A percentile compares a stretch with the other conserved stretches of the same genome.
Conservation (phyloP, 352 stramenopile genomes). For the Globisporangium splendens region DNA sequence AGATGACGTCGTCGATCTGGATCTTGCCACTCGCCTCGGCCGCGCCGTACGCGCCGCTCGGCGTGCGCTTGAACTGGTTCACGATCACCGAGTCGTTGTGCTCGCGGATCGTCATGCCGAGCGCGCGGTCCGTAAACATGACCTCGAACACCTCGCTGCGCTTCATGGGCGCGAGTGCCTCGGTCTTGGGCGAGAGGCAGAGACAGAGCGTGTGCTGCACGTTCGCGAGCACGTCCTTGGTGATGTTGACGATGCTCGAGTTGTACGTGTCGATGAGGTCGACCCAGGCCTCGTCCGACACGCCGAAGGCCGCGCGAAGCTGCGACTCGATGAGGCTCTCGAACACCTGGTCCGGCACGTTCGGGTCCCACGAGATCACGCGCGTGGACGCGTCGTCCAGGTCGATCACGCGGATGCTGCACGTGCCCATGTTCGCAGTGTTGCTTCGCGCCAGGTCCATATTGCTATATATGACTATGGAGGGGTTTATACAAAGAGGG, state of each 20-base stretch:
- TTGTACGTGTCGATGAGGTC: slow-evolving; percentile 83
- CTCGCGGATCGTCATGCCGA: slow-evolving; percentile 84
- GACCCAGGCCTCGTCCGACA: slow-evolving; percentile 84
- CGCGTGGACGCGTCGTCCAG: slow-evolving; percentile 78
- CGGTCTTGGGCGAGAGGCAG: slow-evolving; percentile 80
- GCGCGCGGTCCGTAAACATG: slow-evolving; percentile 55
- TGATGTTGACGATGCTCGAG: slow-evolving; percentile 80
- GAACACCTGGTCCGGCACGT: slow-evolving; percentile 80
- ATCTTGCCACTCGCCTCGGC: slow-evolving; percentile 58
- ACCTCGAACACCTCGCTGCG: slow-evolving; percentile 78
- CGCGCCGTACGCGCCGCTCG: slow-evolving; percentile 45
- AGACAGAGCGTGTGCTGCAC: slow-evolving; percentile 64
- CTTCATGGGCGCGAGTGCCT: slow-evolving; percentile 80
- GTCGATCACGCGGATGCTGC: slow-evolving; percentile 80
- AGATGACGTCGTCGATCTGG: slow-evolving; percentile 75
- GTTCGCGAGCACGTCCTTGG: slow-evolving; percentile 60
- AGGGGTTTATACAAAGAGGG: background rate
- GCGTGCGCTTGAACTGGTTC: slow-evolving; percentile 74
- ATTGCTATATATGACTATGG: background rate
- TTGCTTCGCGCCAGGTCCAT: slow-evolving; percentile 17
- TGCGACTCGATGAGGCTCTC: slow-evolving; percentile 76
- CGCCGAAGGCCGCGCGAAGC: slow-evolving; percentile 68
- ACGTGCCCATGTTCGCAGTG: slow-evolving; percentile 11
- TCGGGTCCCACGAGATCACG: slow-evolving; percentile 73
- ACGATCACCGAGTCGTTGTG: slow-evolving; percentile 83